phyloP scores from a whole-genome alignment of 345 rosid genomes.

The Mangifera indica region DNA sequence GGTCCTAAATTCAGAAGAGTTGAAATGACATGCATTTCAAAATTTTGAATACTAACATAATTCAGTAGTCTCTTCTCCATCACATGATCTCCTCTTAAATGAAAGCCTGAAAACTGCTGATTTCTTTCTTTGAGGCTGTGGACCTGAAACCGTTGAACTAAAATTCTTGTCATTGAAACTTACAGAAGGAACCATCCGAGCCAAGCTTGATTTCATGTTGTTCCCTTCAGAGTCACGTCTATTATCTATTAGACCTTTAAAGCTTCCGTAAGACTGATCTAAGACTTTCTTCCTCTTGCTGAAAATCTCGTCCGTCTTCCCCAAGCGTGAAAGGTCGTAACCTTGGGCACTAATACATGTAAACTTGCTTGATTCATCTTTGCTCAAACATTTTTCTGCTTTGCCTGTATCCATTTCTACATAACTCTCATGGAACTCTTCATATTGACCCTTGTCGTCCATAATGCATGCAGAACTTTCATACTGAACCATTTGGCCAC shows the following conservation, averaged over 20 bases:
- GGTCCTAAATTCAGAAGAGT: too few species aligned
- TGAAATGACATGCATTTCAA: too few species aligned
- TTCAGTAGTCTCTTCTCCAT: constrained; percentile 54
- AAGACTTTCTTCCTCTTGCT: constrained; percentile 36
- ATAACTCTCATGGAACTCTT: constrained; percentile 65
- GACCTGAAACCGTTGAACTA: constrained; percentile 15
- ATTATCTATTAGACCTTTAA: constrained; percentile 39
- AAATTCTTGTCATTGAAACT: constrained; percentile 44
- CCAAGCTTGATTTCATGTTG: constrained; percentile 30
- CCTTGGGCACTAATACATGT: too few species aligned
- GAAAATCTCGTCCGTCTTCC: too few species aligned
- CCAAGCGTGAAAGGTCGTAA: too few species aligned
- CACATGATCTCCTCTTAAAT: constrained; percentile 62
- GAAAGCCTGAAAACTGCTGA: constrained; percentile 56
- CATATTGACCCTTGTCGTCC: constrained; percentile 55
- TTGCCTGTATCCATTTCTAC: constrained; percentile 57
- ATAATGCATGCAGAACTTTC: constrained; percentile 59
- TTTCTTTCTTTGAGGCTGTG: constrained; percentile 42
- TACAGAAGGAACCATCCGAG: constrained; percentile 38
- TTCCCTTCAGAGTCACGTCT: constrained; percentile 31
- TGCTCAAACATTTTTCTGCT: constrained; percentile 21
- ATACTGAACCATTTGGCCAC: constrained; percentile 67
- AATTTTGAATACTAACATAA: constrained; percentile 58
- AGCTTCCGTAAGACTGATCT: constrained; percentile 38
- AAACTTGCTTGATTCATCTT: too few species aligned